Conservation (phyloP, 2,329 filamentous ascomycete species). For the Macroventuria anomochaeta region DNA sequence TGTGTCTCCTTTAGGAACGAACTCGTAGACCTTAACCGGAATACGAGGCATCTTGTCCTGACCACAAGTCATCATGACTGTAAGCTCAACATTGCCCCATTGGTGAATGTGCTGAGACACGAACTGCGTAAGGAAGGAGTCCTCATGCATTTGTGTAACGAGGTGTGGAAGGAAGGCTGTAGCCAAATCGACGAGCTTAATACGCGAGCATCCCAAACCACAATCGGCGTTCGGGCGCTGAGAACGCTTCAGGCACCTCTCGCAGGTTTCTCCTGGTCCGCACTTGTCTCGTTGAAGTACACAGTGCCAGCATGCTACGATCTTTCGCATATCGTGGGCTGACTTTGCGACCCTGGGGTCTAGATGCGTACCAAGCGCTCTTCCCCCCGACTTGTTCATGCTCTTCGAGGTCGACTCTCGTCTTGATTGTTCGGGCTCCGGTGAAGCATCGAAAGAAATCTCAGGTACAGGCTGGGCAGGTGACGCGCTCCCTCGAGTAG, state of each 20-base stretch:
- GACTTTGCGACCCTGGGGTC: slow-evolving; percentile 48
- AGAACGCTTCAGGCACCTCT: slow-evolving; percentile 49
- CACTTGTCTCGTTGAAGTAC: slow-evolving; percentile 57
- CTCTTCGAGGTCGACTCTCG: slow-evolving; percentile 30
- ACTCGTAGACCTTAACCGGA: slow-evolving; percentile 56
- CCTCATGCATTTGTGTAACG: slow-evolving; percentile 52
- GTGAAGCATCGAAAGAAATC: slow-evolving; percentile 31
- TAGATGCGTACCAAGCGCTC: slow-evolving; percentile 49
- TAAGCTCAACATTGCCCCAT: slow-evolving; percentile 48
- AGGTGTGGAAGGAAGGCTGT: slow-evolving; percentile 53
- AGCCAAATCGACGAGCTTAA: slow-evolving; percentile 54
- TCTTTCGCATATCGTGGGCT: slow-evolving; percentile 55
- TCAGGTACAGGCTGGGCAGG: slow-evolving; percentile 22
- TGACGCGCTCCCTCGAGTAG: slow-evolving; percentile 15
- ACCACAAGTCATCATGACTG: slow-evolving; percentile 53
- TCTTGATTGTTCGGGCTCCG: slow-evolving; percentile 34
- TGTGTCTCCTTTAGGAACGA: slow-evolving; percentile 50
- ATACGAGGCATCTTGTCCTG: slow-evolving; percentile 52
- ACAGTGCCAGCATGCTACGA: slow-evolving; percentile 57
- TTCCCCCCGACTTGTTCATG: slow-evolving; percentile 44
- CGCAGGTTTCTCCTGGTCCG: slow-evolving; percentile 48
- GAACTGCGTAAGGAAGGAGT: slow-evolving; percentile 51
- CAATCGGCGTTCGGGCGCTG: slow-evolving; percentile 49
- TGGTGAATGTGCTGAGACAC: slow-evolving; percentile 47
- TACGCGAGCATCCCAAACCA: slow-evolving; percentile 54